Evolutionary conservation across 2,329 filamentous ascomycete genomes (phyloP).

Genomic region (Fusarium mangiferae): DNA sequence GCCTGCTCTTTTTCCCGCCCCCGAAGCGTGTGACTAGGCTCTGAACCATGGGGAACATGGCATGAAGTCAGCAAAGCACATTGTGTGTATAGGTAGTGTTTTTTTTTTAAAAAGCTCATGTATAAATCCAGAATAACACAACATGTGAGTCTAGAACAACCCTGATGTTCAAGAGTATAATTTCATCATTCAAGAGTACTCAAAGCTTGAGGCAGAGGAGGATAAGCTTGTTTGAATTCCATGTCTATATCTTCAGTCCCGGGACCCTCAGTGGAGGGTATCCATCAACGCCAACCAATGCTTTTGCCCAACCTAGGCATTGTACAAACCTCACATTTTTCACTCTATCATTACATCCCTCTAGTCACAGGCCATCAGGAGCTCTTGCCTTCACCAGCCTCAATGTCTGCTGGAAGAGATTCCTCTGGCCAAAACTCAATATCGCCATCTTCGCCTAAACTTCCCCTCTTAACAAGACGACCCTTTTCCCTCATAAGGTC

Average conservation of each 20-base stretch:
- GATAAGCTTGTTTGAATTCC: neutral
- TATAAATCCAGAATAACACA: neutral
- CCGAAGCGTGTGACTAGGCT: neutral
- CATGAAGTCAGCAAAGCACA: neutral
- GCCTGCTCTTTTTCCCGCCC: neutral
- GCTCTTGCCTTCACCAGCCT: constrained; percentile 20
- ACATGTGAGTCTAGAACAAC: neutral
- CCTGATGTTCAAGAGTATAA: neutral
- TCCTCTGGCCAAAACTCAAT: constrained; percentile 92
- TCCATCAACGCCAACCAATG: constrained; percentile 38
- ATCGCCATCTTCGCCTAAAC: constrained; percentile 80
- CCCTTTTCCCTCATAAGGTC: constrained; percentile 82
- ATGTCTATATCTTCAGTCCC: neutral
- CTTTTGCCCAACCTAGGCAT: constrained; percentile 18
- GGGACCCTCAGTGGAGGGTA: constrained; percentile 24
- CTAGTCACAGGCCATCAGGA: neutral
- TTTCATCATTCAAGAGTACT: too few species aligned
- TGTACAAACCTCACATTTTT: constrained; percentile 19
- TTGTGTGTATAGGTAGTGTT: neutral
- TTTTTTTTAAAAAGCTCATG: neutral
- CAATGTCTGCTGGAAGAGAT: constrained; percentile 40
- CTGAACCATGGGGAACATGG: neutral
- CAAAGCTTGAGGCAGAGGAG: neutral
- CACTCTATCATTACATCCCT: neutral
- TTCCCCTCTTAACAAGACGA: constrained; percentile 76